These are phyloP conservation scores for Cocos nucifera DNA, from an alignment of 176 grass and related monocot genomes.

Conservation along the genomic window DNA sequence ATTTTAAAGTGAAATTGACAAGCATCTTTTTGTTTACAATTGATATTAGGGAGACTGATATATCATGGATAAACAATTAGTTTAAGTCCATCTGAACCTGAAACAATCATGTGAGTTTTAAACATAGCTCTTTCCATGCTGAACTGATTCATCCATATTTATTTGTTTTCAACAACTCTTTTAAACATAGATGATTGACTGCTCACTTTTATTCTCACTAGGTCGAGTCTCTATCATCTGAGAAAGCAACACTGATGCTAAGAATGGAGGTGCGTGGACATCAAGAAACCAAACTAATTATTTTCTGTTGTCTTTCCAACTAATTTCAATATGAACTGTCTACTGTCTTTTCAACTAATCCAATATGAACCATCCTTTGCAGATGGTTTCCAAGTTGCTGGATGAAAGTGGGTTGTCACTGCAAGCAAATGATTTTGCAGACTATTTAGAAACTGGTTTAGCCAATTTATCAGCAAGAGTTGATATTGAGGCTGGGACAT, in stretches of 20 bases:
- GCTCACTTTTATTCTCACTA: not conserved
- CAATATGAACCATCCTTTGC: not conserved
- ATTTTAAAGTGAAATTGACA: too few relatives aligned
- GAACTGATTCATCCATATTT: too few relatives aligned
- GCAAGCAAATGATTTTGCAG: not conserved
- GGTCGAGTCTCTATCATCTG: slow-evolving; percentile 19
- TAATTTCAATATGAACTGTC: too few relatives aligned
- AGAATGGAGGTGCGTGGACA: slow-evolving; percentile 2
- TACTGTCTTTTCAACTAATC: not conserved
- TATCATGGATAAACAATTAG: too few relatives aligned
- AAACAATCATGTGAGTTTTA: too few relatives aligned
- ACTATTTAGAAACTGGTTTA: not conserved
- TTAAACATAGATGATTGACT: not conserved
- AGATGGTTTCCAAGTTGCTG: slow-evolving; percentile 64
- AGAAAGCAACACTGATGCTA: slow-evolving; percentile 12
- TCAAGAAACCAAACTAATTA: too few relatives aligned
- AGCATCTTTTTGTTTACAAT: too few relatives aligned
- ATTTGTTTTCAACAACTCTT: too few relatives aligned
- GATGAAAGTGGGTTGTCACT: slow-evolving; percentile 23
- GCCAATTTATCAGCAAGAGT: slow-evolving; percentile 31
- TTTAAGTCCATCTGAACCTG: too few relatives aligned
- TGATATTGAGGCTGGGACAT: slow-evolving; percentile 51
- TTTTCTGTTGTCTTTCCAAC: too few relatives aligned
- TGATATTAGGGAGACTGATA: too few relatives aligned
- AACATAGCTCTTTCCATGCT: too few relatives aligned